Base-by-base conservation (phyloP, 108 stramenopile genomes). In the Nitzschia palea region DNA sequence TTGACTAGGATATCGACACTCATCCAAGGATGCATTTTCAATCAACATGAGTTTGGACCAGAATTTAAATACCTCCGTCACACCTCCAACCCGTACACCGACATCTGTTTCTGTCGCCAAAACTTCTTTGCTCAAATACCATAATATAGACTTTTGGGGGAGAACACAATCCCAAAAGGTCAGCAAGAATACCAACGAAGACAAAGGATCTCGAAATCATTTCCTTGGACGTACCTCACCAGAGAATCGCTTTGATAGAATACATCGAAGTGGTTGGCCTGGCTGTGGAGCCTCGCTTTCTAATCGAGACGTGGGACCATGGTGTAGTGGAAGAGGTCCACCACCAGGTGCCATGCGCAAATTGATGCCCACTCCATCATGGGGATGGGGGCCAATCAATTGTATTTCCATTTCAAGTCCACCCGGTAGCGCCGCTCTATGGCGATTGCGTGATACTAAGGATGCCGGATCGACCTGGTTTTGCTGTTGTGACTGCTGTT, bases 91-190 rank as follows among this genome's bases (percentile, higher is more conserved):
- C 33, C 17, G 10, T 40, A 18, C 44, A 22, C 33, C 73, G 4
- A 8, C 56, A 8, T 54, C 28, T 36, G 50, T 29, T 12, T 60
- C 65, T 8, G 44, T 29, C 14, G 72, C 59, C 57, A 74, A 60
- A 0, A 89, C 77, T 70, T 92, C 91, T 62, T 92, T 92, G 71
- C 84, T 82, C 80, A 89, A 80, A 62, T 92, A 92, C 91, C 91
- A 92, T 8, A 89, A 57, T 43, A 89, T 65, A 26, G 85, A 84
- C 80, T 88, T 55, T 2, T 9, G 34, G 23, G 22, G 30, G 14
- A 64, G 27, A 23, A 30, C 25, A 20, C 0, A 52, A 18, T n/a
- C n/a, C n/a, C n/a, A n/a, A n/a, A n/a, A n/a, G n/a, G n/a, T n/a
- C n/a, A n/a, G n/a, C n/a, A n/a, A n/a, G n/a, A n/a, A n/a, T n/a